A percentile compares a stretch with the other conserved stretches of the same genome.
Evolutionary conservation across 1,284 basidiomycete species (phyloP).

Genomic region (Caloboletus firmus): DNA sequence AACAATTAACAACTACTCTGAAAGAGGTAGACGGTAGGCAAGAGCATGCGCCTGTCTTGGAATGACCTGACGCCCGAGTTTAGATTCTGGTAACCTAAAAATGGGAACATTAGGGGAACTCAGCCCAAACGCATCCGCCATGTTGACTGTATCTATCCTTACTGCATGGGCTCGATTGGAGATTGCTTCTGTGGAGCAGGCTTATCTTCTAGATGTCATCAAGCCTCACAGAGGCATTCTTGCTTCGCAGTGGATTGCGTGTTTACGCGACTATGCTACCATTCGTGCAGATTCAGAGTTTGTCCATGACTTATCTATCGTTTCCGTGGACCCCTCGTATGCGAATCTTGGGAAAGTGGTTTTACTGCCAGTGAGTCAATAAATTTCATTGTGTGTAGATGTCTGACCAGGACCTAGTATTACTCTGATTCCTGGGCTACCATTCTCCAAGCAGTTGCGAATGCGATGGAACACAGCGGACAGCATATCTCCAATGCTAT

Average conservation of each 20-base stretch:
- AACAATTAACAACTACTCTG: constrained; percentile 84
- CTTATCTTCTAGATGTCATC: constrained; percentile 81
- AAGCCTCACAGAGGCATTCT: constrained; percentile 78
- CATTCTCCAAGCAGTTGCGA: constrained; percentile 86
- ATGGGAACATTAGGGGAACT: constrained; percentile 87
- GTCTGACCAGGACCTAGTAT: constrained; percentile 58
- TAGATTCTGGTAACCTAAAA: constrained; percentile 81
- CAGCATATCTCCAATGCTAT: constrained; percentile 75
- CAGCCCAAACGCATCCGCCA: constrained; percentile 91
- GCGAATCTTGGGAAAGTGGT: constrained; percentile 89
- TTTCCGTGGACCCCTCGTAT: constrained; percentile 79
- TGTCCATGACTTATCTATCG: constrained; percentile 63
- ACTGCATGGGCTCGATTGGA: constrained; percentile 96
- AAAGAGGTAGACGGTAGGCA: constrained; percentile 80
- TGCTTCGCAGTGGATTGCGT: constrained; percentile 85
- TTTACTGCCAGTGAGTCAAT: constrained; percentile 73
- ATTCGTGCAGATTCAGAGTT: constrained; percentile 89
- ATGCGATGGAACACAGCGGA: constrained; percentile 73
- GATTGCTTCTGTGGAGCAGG: constrained; percentile 72
- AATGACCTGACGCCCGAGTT: constrained; percentile 11
- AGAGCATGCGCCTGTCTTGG: not conserved
- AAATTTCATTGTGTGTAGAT: not conserved
- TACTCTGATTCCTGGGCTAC: constrained; percentile 83
- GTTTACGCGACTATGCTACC: constrained; percentile 89
- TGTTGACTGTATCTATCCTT: constrained; percentile 91